Evolutionary conservation across 805 yeast genomes (phyloP).

Genomic region (Teunomyces gatunensis): DNA sequence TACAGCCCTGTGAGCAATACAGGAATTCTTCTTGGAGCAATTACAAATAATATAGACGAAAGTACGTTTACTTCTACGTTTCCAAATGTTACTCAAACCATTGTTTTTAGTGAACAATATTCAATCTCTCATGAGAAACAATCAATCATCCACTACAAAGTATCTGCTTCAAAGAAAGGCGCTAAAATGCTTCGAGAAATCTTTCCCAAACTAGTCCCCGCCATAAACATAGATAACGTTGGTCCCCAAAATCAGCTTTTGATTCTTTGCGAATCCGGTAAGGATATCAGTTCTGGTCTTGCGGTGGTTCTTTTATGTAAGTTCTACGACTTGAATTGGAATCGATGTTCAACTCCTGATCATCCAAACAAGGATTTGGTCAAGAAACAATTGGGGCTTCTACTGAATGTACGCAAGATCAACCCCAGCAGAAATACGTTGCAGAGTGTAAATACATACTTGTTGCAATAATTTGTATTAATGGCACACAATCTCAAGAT

Average conservation of each 20-base stretch:
- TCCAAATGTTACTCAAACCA: constrained; percentile 12
- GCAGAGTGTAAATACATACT: constrained; percentile 61
- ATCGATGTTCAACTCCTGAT: constrained; percentile 5
- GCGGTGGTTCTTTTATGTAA: constrained; percentile 51
- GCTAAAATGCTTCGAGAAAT: constrained; percentile 54
- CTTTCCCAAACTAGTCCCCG: constrained; percentile 43
- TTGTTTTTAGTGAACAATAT: constrained; percentile 23
- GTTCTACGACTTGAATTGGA: constrained; percentile 45
- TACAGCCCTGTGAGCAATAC: constrained; percentile 14
- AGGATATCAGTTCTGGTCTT: constrained; percentile 65
- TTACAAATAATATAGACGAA: constrained; percentile 15
- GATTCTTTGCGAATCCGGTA: constrained; percentile 61
- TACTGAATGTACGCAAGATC: constrained; percentile 48
- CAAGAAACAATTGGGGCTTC: constrained; percentile 51
- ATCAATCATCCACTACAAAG: constrained; percentile 11
- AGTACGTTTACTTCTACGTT: background rate
- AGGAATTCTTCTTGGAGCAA: constrained; percentile 26
- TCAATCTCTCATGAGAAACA: constrained; percentile 11
- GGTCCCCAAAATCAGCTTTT: constrained; percentile 20
- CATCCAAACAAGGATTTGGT: constrained; percentile 48
- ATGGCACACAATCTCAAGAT: background rate
- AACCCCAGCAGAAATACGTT: constrained; percentile 79
- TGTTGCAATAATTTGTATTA: constrained; percentile 30
- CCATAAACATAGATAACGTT: constrained; percentile 7
- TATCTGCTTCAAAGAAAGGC: constrained; percentile 56